phyloP scores from a whole-genome alignment of 1,284 basidiomycete species.

The Sporisorium scitamineum region DNA sequence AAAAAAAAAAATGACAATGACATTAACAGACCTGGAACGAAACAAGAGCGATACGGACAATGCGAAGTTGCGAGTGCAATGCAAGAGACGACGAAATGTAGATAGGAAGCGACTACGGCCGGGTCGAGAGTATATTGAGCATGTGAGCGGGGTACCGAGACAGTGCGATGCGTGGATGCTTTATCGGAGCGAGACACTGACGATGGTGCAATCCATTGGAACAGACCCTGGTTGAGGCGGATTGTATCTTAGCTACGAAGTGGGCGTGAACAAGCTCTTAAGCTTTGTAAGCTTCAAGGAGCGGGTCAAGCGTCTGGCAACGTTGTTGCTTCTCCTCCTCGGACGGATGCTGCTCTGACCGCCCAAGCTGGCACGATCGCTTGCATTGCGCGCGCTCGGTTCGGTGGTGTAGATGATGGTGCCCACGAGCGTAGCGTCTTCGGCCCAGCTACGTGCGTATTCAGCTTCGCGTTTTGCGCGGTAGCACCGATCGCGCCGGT shows the following conservation, averaged over 20 bases:
- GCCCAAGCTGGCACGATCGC: conserved; percentile 29
- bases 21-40: background rate
- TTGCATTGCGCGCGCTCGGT: conserved; percentile 1
- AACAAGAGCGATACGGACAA: background rate
- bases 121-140: too few relatives aligned
- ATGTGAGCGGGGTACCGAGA: background rate
- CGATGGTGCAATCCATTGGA: too few relatives aligned
- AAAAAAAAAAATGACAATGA: too few relatives aligned
- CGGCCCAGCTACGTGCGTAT: conserved; percentile 53
- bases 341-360: conserved; percentile 33
- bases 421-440: conserved; percentile 60
- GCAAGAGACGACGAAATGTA: background rate
- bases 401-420: conserved; percentile 37
- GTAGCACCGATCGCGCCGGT: conserved; percentile 56
- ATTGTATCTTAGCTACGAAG: too few relatives aligned
- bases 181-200: background rate
- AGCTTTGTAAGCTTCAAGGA: conserved; percentile 19
- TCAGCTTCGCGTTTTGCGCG: conserved; percentile 55
- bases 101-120: background rate
- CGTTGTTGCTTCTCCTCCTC: conserved; percentile 23
- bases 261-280: conserved; percentile 24
- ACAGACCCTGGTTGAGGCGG: background rate
- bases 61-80: background rate
- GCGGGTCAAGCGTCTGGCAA: conserved; percentile 13
- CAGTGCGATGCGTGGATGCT: background rate